Conservation (phyloP, 1,284 basidiomycete genomes). For the Leccinum fallax region DNA sequence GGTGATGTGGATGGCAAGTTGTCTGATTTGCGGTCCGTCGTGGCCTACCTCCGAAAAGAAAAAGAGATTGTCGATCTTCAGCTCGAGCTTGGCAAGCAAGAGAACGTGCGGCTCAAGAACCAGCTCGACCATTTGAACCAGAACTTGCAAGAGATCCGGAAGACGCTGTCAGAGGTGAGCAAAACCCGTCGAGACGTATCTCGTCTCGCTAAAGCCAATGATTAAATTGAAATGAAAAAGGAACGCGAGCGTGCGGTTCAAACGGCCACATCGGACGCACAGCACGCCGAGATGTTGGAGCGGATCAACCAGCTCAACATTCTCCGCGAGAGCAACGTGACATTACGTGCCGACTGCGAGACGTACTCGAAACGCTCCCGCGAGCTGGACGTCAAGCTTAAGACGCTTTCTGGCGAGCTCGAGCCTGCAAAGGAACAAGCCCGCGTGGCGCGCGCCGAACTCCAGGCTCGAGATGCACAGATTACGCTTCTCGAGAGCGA, state of each 20-base stretch:
- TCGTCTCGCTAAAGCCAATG: background rate
- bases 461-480: conserved; percentile 71
- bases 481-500: conserved; percentile 78
- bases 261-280: conserved; percentile 69
- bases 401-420: conserved; percentile 61
- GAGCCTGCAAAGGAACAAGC: conserved; percentile 79
- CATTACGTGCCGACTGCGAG: conserved; percentile 78
- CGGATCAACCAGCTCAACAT: conserved; percentile 88
- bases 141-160: conserved; percentile 69
- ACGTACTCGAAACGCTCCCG: conserved; percentile 63
- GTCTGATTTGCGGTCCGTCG: conserved; percentile 77
- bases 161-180: conserved; percentile 63
- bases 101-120: conserved; percentile 73
- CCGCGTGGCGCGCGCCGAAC: conserved; percentile 69
- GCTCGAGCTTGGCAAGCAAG: conserved; percentile 84
- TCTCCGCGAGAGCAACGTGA: conserved; percentile 86
- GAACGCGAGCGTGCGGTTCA: conserved; percentile 78
- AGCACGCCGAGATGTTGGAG: conserved; percentile 85
- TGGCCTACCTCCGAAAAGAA: conserved; percentile 84
- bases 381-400: conserved; percentile 67
- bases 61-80: conserved; percentile 91
- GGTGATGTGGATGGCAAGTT: conserved; percentile 64
- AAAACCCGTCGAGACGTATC: background rate
- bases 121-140: conserved; percentile 77
- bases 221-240: conserved; percentile 37